Conservation (phyloP, 83 land plant genomes). For the Thuja plicata region DNA sequence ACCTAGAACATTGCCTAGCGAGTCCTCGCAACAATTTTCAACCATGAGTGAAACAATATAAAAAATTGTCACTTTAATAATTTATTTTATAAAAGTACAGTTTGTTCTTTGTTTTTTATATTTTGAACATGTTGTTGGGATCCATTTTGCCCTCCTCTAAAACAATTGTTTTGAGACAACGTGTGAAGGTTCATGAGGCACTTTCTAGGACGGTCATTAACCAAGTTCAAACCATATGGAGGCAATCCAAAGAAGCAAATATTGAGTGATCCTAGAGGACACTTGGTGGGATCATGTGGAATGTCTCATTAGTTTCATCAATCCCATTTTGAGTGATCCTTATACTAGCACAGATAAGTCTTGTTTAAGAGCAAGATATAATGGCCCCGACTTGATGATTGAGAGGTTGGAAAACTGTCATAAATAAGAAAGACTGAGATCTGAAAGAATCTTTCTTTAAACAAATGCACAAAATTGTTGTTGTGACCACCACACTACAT, state of each 20-base stretch:
- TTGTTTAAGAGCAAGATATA: not conserved
- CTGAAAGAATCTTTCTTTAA: not conserved
- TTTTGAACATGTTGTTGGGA: too few relatives aligned
- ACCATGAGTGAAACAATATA: too few relatives aligned
- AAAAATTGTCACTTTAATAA: too few relatives aligned
- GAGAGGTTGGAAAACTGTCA: not conserved
- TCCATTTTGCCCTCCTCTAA: too few relatives aligned
- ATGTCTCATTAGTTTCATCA: not conserved
- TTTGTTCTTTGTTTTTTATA: too few relatives aligned
- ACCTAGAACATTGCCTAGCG: too few relatives aligned
- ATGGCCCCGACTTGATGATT: not conserved
- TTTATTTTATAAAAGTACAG: too few relatives aligned
- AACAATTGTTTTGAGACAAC: too few relatives aligned
- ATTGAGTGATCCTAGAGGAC: not conserved
- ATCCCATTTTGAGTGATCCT: not conserved
- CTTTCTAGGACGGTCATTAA: not conserved
- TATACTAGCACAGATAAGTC: not conserved
- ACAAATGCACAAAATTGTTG: not conserved
- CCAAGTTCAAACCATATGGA: not conserved
- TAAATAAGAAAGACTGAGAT: not conserved
- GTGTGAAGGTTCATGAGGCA: too few relatives aligned
- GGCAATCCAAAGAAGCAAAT: not conserved
- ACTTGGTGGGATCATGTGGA: not conserved
- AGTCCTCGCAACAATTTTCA: too few relatives aligned
- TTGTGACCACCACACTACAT: not conserved